Evolutionary conservation across 2,329 filamentous ascomycete genomes (phyloP).

Genomic region (Nakataea oryzae): DNA sequence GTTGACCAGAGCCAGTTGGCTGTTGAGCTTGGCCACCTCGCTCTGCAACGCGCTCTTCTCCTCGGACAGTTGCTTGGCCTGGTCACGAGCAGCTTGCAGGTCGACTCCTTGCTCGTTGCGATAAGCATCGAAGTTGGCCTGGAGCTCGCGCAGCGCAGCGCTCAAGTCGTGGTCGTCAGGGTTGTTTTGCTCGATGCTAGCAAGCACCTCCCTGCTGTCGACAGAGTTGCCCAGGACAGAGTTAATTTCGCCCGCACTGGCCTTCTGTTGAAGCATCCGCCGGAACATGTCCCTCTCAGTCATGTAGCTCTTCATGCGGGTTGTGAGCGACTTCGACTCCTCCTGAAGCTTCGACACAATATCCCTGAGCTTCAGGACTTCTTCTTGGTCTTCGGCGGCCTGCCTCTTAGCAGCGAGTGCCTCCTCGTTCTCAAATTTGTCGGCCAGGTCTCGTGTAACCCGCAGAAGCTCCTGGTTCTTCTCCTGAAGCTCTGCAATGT

Average conservation of each 20-base stretch:
- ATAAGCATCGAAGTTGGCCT: conserved; percentile 82
- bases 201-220: conserved; percentile 46
- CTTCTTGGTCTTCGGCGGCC: conserved; percentile 54
- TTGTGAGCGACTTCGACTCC: conserved; percentile 70
- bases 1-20: conserved; percentile 69
- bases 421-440: conserved; percentile 86
- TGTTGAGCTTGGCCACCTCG: conserved; percentile 69
- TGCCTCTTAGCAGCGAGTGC: conserved; percentile 57
- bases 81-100: conserved; percentile 70
- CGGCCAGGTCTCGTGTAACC: conserved; percentile 73
- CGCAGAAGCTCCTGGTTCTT: conserved; percentile 80
- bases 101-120: conserved; percentile 77
- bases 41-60: conserved; percentile 77
- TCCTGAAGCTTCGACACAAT: conserved; percentile 49
- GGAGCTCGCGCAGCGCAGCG: conserved; percentile 74
- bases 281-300: conserved; percentile 97
- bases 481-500: conserved; percentile 71
- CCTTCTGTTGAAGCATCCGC: conserved; percentile 73
- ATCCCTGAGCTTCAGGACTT: conserved; percentile 48
- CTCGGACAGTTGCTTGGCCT: conserved; percentile 68
- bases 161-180: conserved; percentile 59
- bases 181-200: conserved; percentile 50
- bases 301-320: conserved; percentile 84
- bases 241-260: conserved; percentile 48
- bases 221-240: conserved; percentile 64